Evolutionary conservation across 352 stramenopile genomes (phyloP).

Genomic region (Lagenidium giganteum): DNA sequence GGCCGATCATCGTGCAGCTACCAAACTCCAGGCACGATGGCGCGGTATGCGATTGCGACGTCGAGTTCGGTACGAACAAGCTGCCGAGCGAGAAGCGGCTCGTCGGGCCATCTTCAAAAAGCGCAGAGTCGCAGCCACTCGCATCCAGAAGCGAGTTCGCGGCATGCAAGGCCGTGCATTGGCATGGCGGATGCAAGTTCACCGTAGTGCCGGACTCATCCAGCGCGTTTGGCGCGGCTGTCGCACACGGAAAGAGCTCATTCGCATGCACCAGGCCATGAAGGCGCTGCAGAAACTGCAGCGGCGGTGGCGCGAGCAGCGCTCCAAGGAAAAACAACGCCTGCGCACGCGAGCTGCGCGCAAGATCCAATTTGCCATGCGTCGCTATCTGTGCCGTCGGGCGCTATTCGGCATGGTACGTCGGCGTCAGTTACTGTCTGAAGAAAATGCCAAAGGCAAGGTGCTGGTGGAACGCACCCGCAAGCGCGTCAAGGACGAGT

Average conservation of each 20-base stretch:
- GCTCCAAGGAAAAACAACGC: constrained; percentile 16
- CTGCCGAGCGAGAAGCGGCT: constrained; percentile 2
- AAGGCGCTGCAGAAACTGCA: constrained; percentile 32
- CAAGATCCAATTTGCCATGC: constrained; percentile 23
- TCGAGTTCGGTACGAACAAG: too few relatives aligned
- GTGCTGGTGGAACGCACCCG: constrained; percentile 28
- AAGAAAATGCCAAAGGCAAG: constrained; percentile 34
- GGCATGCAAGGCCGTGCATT: constrained; percentile 25
- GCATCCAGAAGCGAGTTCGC: constrained; percentile 38
- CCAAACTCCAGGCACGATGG: constrained; percentile 34
- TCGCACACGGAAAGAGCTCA: constrained; percentile 21
- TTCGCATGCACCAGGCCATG: constrained; percentile 23
- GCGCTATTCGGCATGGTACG: constrained; percentile 24
- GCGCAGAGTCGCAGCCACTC: constrained; percentile 22
- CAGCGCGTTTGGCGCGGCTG: constrained; percentile 41
- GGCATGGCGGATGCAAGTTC: constrained; percentile 23
- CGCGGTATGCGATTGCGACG: constrained; percentile 26
- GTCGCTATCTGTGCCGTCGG: constrained; percentile 21
- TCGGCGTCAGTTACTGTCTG: constrained; percentile 29
- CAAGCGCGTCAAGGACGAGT: constrained; percentile 34
- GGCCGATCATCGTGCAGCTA: too few relatives aligned
- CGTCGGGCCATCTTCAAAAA: constrained; percentile 19
- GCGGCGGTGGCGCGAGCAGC: constrained; percentile 24
- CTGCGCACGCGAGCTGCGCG: constrained; percentile 14
- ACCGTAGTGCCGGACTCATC: constrained; percentile 23